Evolutionary conservation across 164 flowering plant genomes (phyloP), one percentile per base, ranked within the genome.

Genomic region (Umbilicus rupestris): DNA sequence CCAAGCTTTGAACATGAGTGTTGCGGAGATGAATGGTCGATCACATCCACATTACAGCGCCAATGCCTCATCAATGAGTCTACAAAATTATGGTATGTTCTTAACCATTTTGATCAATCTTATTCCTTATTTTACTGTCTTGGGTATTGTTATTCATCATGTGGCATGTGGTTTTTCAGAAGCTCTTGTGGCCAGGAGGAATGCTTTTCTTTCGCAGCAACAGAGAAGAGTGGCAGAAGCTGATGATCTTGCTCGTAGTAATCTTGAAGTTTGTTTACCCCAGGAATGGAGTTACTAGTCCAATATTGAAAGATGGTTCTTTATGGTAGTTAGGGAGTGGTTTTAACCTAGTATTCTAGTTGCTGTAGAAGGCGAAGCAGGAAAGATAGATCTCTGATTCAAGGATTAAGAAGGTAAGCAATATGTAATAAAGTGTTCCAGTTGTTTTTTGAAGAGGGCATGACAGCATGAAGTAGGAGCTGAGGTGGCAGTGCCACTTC

Each of bases 211-310:
- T 10, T 33, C 60, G 11, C 60, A 28, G 33, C 33, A 55, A 28
- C 60, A 55, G 22, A 12, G 33, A 55, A 55, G 33, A 28, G 60
- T 55, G 29, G 60, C 33, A 17, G 28, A 19, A 55, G 17, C 60
- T 14, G 33, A 12, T 26, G 33, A 55, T 12, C 3, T 26, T 24
- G 31, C 31, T 0, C 59, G 26, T 26, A 52, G 17, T 26, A 26
- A 52, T 55, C 33, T 26, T 11, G 60, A 55, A 28, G n/a, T 55
- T 16, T 28, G 60, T 22, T 55, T 55, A 22, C 60, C 60, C 16
- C 31, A 55, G 33, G 60, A 55, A 29, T 55, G 60, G 60, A 55
- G 60, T 55, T 55, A 55, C 60, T 55, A 55, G 29, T 28, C 19
- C 44, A 12, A 28, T 26, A 12, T 8, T 2, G 60, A 55, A 28